These are phyloP conservation scores for Neurospora sp. DNA, from an alignment of 495 filamentous ascomycete species.

Conservation along the genomic window DNA sequence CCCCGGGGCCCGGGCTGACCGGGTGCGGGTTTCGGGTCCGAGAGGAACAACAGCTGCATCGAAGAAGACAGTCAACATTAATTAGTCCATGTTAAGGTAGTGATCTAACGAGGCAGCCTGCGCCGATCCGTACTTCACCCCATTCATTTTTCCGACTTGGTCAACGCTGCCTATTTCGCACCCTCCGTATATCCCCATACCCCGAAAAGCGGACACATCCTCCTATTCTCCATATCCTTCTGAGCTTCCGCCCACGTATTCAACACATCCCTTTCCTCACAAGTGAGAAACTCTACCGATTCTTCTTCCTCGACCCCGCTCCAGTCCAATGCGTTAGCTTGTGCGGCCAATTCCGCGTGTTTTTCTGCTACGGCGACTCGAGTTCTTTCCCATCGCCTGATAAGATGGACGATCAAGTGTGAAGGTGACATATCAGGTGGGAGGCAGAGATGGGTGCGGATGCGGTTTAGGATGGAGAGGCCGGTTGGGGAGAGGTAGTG, in stretches of 20 bases:
- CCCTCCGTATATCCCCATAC: background rate
- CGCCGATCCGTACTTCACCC: background rate
- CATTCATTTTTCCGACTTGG: background rate
- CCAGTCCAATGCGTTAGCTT: constrained; percentile 2
- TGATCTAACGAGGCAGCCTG: background rate
- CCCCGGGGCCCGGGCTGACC: background rate
- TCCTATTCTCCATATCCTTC: background rate
- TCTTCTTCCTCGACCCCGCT: background rate
- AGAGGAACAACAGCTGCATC: background rate
- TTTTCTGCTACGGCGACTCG: background rate
- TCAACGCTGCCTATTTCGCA: background rate
- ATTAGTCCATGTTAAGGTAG: background rate
- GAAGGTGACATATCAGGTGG: background rate
- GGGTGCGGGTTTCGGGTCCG: background rate
- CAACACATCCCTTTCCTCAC: background rate
- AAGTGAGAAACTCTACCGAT: background rate
- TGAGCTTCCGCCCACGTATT: background rate
- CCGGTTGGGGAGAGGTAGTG: background rate
- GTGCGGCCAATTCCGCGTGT: background rate
- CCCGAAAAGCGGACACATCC: background rate
- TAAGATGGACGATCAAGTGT: background rate
- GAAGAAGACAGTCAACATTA: background rate
- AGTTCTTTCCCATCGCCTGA: background rate
- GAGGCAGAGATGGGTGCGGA: background rate
- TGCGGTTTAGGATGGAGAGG: background rate